Evolutionary conservation across 2,329 filamentous ascomycete genomes (phyloP), one percentile per base, ranked within the genome.

Genomic region (Penicillium occitanis): DNA sequence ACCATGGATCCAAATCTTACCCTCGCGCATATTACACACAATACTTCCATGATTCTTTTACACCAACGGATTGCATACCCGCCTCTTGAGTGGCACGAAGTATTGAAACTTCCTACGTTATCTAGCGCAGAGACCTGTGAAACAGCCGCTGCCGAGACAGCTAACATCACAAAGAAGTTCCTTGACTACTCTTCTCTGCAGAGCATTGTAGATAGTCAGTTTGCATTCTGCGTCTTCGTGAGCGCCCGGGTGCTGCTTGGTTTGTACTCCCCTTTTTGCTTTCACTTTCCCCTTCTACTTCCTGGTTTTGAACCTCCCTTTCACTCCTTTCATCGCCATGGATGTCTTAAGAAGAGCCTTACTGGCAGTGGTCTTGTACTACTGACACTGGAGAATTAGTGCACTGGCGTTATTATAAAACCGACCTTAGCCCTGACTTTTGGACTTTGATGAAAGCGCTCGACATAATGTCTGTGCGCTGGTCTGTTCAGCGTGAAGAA

Each of bases 51-150:
- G 73, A 83, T 85, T 28, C 72, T 84, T 0, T 71, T 85, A 0
- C 83, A 84, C 63, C 82, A 85, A 51, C 73, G 75, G 5, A 83
- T 85, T 46, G 83, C 82, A 0, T 84, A 82, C 53, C 81, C 81
- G 0, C 73, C 70, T 0, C 67, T 68, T 0, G 70, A 76, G 2
- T 76, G 74, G 75, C 67, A 68, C 35, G 71, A 69, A 70, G 67
- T 73, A 61, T 73, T 78, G 3, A 73, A 75, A 63, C 68, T 84
- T 5, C 82, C 83, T 0, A 83, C 77, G 59, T 71, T 74, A 3
- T 82, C 77, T 48, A 84, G 81, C 58, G 81, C 81, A 1, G 83
- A 85, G 64, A 84, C 83, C 0, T 85, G 83, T 65, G 75, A 82
- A 42, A 70, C 76, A 0, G 83, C 83, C 0, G 82, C 82, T 0